Base-by-base conservation (phyloP, 1,284 basidiomycete species). In the Mycena sp. region DNA sequence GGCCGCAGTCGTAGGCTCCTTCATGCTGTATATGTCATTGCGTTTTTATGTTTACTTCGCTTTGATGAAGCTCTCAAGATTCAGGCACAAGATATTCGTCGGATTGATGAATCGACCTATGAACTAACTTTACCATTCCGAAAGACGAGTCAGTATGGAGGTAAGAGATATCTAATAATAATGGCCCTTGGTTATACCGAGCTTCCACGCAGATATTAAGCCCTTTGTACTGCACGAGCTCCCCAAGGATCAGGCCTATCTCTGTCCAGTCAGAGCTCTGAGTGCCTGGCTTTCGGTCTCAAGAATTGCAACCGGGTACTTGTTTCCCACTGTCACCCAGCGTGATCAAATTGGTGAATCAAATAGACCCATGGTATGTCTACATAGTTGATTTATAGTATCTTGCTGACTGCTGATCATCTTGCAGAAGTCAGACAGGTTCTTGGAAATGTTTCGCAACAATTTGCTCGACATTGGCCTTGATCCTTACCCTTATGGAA, bases 41-140 rank as follows among this genome's bases (percentile, higher is more conserved):
- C 73, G 1, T 77, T 78, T 50, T 30, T 74, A 3, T 78, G 76
- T 54, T 57, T 79, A 21, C 70, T 79, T 0, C 73, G 71, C 6
- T 66, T 75, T 17, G 76, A 78, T 52, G 74, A 79, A 58, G 73
- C 75, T 0, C 61, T 78, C 17, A 74, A 76, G 35, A 75, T 80
- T n/a, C 67, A 71, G 49, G 19, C 64, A 6, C 66, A 75, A n/a
- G 64, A 78, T 19, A 64, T 78, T 10, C 26, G 56, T 14, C 21
- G 68, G 19, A 23, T 64, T 4, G 19, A 26, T 3, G 44, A 62
- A 1, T 46, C 57, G 14, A 38, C 61, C 2, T 51, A 72, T 12
- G 64, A 61, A 14, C 25, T 76, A 3, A 70, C 68, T 2, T 61
- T 79, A 19, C 69, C 70, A 1, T 76, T 71, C 53, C 64, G 73